Evolutionary conservation across 208 protist genomes (phyloP).

Genomic region (Leishmania guyanensis): DNA sequence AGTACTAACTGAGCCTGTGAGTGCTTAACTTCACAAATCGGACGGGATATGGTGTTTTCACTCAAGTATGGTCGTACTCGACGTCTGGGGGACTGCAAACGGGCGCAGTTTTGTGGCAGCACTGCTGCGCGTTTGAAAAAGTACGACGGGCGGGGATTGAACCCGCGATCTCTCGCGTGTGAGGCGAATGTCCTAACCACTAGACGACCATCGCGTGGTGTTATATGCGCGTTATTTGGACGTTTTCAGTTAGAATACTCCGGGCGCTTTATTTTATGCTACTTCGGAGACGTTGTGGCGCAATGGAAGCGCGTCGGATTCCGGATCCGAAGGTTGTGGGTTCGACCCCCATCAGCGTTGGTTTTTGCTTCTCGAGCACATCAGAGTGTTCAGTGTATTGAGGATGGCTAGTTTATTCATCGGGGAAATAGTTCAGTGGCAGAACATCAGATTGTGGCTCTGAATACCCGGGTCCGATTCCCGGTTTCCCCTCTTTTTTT

Average conservation of each 20-base stretch:
- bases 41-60: conserved; percentile 49
- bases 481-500: conserved; percentile 78
- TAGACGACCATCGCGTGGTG: conserved; percentile 91
- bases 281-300: conserved; percentile 42
- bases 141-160: conserved; percentile 92
- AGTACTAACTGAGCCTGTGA: conserved; percentile 42
- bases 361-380: conserved; percentile 50
- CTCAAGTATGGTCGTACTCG: conserved; percentile 48
- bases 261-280: conserved; percentile 29
- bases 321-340: conserved; percentile 63
- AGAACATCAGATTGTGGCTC: conserved; percentile 90
- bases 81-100: no score
- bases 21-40: conserved; percentile 50
- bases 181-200: conserved; percentile 96
- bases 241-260: no score
- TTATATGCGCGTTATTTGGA: conserved; percentile 49
- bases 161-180: conserved; percentile 94
- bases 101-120: fast-evolving
- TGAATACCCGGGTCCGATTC: conserved; percentile 87
- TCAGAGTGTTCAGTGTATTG: conserved; percentile 16
- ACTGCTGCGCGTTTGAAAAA: background rate
- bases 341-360: conserved; percentile 81
- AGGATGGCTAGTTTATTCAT: no score
- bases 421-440: conserved; percentile 84
- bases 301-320: conserved; percentile 58